phyloP scores from a whole-genome alignment of 176 grass and related monocot species.

The Paspalum vaginatum region DNA sequence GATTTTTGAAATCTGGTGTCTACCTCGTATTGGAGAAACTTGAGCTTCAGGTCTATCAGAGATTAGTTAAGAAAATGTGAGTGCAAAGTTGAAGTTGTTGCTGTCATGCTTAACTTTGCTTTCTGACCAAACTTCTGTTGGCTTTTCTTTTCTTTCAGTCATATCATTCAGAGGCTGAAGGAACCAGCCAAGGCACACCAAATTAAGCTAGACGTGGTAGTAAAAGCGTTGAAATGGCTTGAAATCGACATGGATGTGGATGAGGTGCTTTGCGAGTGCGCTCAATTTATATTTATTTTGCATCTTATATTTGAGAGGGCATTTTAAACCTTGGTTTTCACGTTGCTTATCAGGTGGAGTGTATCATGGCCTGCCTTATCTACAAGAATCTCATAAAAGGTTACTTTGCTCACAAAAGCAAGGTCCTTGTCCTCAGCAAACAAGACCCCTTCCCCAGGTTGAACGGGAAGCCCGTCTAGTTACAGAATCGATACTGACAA shows the following conservation, averaged over 20 bases:
- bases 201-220: slow-evolving; percentile 74
- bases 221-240: slow-evolving; percentile 88
- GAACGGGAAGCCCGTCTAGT: slow-evolving; percentile 75
- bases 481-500: slow-evolving; percentile 8
- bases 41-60: slow-evolving; percentile 90
- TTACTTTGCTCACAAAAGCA: slow-evolving; percentile 95
- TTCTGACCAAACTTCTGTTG: slow-evolving; percentile 2
- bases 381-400: slow-evolving; percentile 91
- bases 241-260: slow-evolving; percentile 89
- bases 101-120: slow-evolving; percentile 13
- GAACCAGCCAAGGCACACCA: slow-evolving; percentile 89
- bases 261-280: slow-evolving; percentile 53
- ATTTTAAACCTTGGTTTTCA: background rate
- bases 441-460: slow-evolving; percentile 89
- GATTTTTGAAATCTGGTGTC: slow-evolving; percentile 93
- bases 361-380: slow-evolving; percentile 88
- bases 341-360: slow-evolving; percentile 67
- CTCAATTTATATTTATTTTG: background rate
- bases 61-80: slow-evolving; percentile 98
- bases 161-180: slow-evolving; percentile 86
- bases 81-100: slow-evolving; percentile 20
- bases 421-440: slow-evolving; percentile 97
- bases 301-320: background rate
- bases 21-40: slow-evolving; percentile 98
- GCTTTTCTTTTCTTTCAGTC: slow-evolving; percentile 43